These are phyloP conservation scores for Leucocoprinus birnbaumii DNA, from an alignment of 768 basidiomycete species.

Conservation along the genomic window DNA sequence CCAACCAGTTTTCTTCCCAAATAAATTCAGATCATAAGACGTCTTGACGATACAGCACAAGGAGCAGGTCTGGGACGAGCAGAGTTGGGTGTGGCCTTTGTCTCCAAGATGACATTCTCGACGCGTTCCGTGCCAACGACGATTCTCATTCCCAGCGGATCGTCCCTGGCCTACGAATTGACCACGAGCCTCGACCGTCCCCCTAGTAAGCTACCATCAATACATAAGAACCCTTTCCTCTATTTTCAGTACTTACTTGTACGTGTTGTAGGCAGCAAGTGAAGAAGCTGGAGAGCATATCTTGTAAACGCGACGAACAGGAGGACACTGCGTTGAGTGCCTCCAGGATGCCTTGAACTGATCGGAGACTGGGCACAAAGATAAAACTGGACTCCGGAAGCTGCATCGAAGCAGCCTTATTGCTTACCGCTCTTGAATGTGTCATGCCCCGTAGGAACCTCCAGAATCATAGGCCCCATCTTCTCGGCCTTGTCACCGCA, in stretches of 20 bases:
- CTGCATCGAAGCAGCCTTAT: not conserved
- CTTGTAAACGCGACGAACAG: slow-evolving; percentile 63
- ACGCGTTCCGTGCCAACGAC: slow-evolving; percentile 73
- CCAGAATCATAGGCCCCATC: slow-evolving; percentile 54
- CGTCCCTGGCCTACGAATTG: slow-evolving; percentile 52
- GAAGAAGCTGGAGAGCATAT: slow-evolving; percentile 48
- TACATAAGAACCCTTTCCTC: not conserved
- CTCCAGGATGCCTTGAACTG: slow-evolving; percentile 73
- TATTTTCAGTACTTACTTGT: slow-evolving; percentile 39
- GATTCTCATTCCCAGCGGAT: slow-evolving; percentile 67
- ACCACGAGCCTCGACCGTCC: slow-evolving; percentile 56
- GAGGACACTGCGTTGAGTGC: slow-evolving; percentile 52
- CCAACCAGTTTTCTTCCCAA: slow-evolving; percentile 71
- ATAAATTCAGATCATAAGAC: slow-evolving; percentile 60
- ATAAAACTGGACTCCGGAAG: not conserved
- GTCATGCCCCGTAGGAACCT: slow-evolving; percentile 55
- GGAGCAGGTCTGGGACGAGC: slow-evolving; percentile 54
- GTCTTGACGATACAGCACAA: slow-evolving; percentile 63
- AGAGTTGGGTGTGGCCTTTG: slow-evolving; percentile 52
- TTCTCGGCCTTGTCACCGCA: slow-evolving; percentile 55
- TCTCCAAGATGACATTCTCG: slow-evolving; percentile 65
- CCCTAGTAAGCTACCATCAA: slow-evolving; percentile 29
- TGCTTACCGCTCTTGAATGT: slow-evolving; percentile 64
- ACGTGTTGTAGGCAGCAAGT: slow-evolving; percentile 55
- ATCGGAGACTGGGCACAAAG: slow-evolving; percentile 41